Conservation (phyloP, 208 protist genomes). For the Crithidia fasciculata region DNA sequence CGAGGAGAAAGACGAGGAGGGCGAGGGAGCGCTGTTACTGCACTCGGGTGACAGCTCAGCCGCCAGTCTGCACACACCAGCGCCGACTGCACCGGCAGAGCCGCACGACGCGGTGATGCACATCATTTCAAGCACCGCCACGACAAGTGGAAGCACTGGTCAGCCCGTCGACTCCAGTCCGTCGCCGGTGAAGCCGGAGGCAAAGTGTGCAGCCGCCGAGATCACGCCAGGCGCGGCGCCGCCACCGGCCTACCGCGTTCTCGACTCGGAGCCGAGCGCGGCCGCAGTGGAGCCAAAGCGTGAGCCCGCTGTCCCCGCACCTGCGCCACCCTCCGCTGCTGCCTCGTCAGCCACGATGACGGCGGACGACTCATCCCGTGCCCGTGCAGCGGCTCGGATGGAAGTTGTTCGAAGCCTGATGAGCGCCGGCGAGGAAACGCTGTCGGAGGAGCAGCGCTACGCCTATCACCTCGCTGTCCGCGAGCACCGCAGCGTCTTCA, state of each 20-base stretch:
- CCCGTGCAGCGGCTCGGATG: not conserved
- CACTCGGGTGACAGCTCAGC: not conserved
- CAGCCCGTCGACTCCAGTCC: not conserved
- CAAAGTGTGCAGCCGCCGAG: not conserved
- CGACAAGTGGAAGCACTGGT: not conserved
- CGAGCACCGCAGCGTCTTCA: slow-evolving; percentile 68
- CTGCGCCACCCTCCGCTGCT: not conserved
- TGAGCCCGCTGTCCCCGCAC: not conserved
- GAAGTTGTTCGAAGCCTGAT: not conserved
- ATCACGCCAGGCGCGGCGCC: not conserved
- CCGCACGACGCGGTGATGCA: too few species aligned
- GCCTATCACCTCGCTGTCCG: slow-evolving; percentile 51
- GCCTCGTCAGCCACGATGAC: slow-evolving; percentile 4
- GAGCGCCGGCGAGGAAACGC: not conserved
- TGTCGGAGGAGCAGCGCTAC: slow-evolving; percentile 73
- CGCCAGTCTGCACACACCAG: not conserved
- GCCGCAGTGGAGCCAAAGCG: not conserved
- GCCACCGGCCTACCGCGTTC: not conserved
- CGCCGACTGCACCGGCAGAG: not conserved
- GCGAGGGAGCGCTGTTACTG: not conserved
- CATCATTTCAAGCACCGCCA: too few species aligned
- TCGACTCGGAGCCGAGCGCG: slow-evolving; percentile 23
- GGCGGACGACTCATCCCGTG: not conserved
- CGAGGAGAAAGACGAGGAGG: not conserved
- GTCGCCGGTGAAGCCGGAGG: not conserved